Conservation (phyloP, 1,284 basidiomycete genomes). For the Sanghuangporus weigelae region DNA sequence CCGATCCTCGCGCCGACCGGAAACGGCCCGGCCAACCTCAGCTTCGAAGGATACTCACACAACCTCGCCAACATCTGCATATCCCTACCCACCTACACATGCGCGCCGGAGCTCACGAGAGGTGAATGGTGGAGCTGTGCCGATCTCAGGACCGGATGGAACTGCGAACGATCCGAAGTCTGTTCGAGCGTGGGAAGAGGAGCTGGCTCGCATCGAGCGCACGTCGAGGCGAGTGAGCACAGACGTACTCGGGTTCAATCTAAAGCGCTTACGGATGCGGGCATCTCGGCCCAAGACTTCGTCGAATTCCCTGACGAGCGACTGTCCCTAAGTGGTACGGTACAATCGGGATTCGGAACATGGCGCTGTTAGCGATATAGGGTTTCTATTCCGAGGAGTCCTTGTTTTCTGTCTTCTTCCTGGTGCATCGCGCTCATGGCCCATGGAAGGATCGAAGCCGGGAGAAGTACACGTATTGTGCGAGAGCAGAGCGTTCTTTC, state of each 20-base stretch:
- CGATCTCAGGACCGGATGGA: background rate
- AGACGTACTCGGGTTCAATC: constrained; percentile 52
- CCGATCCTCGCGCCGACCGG: constrained; percentile 10
- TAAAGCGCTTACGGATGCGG: constrained; percentile 35
- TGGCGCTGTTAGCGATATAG: background rate
- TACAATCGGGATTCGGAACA: background rate
- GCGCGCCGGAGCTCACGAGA: constrained; percentile 15
- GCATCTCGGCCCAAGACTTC: constrained; percentile 26
- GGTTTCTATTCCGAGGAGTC: background rate
- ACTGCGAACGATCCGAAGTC: constrained; percentile 12
- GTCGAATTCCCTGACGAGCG: constrained; percentile 10
- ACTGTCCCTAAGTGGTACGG: background rate
- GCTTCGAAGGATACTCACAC: background rate
- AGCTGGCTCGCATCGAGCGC: constrained; percentile 64
- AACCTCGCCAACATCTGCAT: constrained; percentile 5
- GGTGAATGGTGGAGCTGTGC: background rate
- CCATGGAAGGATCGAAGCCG: background rate
- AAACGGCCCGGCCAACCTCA: constrained; percentile 8
- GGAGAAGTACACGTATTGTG: background rate
- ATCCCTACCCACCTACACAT: constrained; percentile 13
- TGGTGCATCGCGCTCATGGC: background rate
- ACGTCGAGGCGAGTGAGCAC: constrained; percentile 53
- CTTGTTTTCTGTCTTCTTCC: background rate
- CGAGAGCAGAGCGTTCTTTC: background rate
- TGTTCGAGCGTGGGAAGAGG: constrained; percentile 71